Evolutionary conservation across 495 filamentous ascomycete genomes (phyloP), one percentile per base, ranked within the genome.

Genomic region (Penicillium chermesinum): DNA sequence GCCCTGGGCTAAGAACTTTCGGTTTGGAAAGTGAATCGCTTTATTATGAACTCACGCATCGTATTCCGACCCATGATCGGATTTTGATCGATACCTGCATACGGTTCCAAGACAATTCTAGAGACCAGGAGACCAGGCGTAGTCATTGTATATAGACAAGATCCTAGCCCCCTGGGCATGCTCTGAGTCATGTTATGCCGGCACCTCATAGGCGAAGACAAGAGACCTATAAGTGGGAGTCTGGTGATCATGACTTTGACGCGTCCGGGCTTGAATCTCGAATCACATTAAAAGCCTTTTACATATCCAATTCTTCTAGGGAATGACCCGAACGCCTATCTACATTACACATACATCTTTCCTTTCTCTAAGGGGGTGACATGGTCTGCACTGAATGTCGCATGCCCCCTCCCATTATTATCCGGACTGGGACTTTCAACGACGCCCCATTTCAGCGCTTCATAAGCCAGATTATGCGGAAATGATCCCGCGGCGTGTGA

Each of bases 1-100:
- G 71, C 70, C 18, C 47, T 75, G 41, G 69, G 64, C 49, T 71
- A 71, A 60, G 37, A 8, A 6, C 14, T 14, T 41, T 7, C 17
- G 16, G 20, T 5, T 7, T 13, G 7, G 14, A 14, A 44, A n/a
- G 18, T 44, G 40, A 44, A 44, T 25, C 42, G 30, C 44, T n/a
- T 38, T 14, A 16, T 46, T 8, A 40, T 40, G 38, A 19, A 17
- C 4, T 19, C 20, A 19, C n/a, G n/a, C n/a, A n/a, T n/a, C n/a
- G n/a, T n/a, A n/a, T n/a, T n/a, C n/a, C n/a, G n/a, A n/a, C n/a
- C n/a, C n/a, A n/a, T n/a, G n/a, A n/a, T n/a, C n/a, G n/a, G n/a
- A n/a, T n/a, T n/a, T n/a, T n/a, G n/a, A n/a, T n/a, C n/a, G n/a
- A n/a, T n/a, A n/a, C n/a, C n/a, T n/a, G n/a, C n/a, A n/a, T n/a